Base-by-base conservation (phyloP, 106 monocot genomes). In the Acorus gramineus region DNA sequence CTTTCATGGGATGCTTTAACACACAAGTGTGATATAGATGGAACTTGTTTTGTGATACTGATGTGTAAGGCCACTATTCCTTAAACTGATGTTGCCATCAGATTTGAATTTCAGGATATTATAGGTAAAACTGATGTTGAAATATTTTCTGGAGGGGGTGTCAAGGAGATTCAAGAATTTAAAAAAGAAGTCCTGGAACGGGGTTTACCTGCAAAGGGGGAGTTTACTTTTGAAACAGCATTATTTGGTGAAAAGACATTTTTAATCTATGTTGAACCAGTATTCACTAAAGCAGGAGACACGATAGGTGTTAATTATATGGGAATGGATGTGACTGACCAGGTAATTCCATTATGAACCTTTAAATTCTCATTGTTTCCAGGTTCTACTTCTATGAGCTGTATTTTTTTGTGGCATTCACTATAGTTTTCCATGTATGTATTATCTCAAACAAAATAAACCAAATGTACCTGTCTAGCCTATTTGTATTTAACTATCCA, bases 51-150 rank as follows among this genome's bases (percentile, higher is more conserved):
- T 63, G 63, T 5, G 13, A 48, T 49, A 49, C 2, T 12, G 8
- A 46, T 47, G 9, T 14, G 8, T 12, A 0, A 47, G 49, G 62
- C 8, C 46, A 42, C 56, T 62, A 2, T n/a, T 60, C 12, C 46
- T 53, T 60, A 53, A 55, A 55, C n/a, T 47, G 55, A 58, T 81
- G 72, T 73, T 69, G 53, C 12, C 14, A 64, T 49, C 62, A 14
- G 54, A 46, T 62, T 70, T 68, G 45, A 60, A 57, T 70, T 72
- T 55, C 77, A 89, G 88, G 88, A 89, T 56, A 79, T 89, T 66
- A 89, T 89, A 75, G 88, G 88, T 67, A 89, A 89, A 76, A 89
- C 83, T 46, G 88, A 89, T 70, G 66, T 65, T 2, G 88, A 89
- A 61, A 89, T 89, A 64, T 81, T 84, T 59, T 62, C 66, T 55